Percentiles rank a stretch among this genome's conserved stretches.
phyloP scores from a whole-genome alignment of 1,284 basidiomycete genomes.

The Moesziomyces parantarcticus region DNA sequence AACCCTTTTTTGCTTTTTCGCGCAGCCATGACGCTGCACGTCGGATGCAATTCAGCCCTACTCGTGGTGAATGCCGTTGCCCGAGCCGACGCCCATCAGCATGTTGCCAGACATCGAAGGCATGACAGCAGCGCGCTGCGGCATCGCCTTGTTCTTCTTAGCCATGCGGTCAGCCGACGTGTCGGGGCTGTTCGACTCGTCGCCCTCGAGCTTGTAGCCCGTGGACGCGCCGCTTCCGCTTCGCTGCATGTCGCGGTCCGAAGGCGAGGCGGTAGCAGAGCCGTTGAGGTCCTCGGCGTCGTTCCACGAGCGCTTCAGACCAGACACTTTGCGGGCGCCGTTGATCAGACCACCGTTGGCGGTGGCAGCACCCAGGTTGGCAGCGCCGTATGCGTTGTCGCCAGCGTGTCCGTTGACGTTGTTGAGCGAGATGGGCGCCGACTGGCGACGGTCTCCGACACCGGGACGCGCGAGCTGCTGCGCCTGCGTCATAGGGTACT shows the following conservation, averaged over 20 bases:
- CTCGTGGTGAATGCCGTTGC: constrained; percentile 45
- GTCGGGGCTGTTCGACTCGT: constrained; percentile 45
- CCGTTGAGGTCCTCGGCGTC: constrained; percentile 45
- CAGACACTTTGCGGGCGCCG: constrained; percentile 47
- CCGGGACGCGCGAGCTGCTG: constrained; percentile 42
- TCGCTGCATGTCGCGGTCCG: constrained; percentile 51
- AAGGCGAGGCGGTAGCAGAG: constrained; percentile 39
- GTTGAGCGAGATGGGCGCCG: constrained; percentile 44
- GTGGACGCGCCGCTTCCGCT: constrained; percentile 42
- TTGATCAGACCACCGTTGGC: constrained; percentile 33
- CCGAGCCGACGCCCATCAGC: constrained; percentile 46
- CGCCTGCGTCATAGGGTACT: constrained; percentile 43
- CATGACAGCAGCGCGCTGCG: constrained; percentile 35
- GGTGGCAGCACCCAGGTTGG: constrained; percentile 35
- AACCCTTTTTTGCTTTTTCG: not conserved
- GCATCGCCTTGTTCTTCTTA: constrained; percentile 46
- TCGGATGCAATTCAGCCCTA: constrained; percentile 2
- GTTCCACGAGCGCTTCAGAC: constrained; percentile 51
- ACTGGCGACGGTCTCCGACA: constrained; percentile 45
- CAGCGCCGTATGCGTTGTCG: constrained; percentile 42
- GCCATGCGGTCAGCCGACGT: constrained; percentile 37
- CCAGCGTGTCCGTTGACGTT: constrained; percentile 21
- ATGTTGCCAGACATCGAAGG: constrained; percentile 41
- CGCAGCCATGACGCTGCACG: not conserved
- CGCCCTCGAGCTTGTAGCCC: constrained; percentile 50